These are phyloP conservation scores for Niveomyces coronatus DNA, from an alignment of 2,329 filamentous ascomycete species.

Conservation along the genomic window DNA sequence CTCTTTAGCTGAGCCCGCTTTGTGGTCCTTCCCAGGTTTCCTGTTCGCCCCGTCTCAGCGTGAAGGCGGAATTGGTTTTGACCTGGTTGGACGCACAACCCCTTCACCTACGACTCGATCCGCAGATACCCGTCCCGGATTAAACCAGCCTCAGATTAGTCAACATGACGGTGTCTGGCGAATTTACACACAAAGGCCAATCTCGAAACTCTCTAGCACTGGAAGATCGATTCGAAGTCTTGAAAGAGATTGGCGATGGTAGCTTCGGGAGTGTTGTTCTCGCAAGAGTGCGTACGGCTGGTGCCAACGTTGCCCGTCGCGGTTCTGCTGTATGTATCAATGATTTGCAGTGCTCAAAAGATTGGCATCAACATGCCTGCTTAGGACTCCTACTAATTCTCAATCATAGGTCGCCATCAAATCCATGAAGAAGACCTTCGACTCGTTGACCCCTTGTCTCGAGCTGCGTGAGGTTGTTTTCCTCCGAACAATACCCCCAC, in stretches of 20 bases:
- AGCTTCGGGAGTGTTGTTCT: conserved; percentile 95
- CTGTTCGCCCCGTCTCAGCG: conserved; percentile 1
- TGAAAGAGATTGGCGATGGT: conserved; percentile 98
- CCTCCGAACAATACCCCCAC: conserved; percentile 74
- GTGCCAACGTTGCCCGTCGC: conserved; percentile 76
- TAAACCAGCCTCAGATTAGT: conserved; percentile 11
- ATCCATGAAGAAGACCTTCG: conserved; percentile 99
- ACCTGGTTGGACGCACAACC: conserved; percentile 7
- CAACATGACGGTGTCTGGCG: conserved; percentile 69
- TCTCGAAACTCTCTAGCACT: conserved; percentile 54
- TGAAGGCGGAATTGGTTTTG: conserved; percentile 2
- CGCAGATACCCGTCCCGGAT: conserved; percentile 5
- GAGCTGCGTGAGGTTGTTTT: conserved; percentile 97
- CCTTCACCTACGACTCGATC: not conserved
- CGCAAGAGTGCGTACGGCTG: conserved; percentile 82
- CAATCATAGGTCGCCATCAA: conserved; percentile 81
- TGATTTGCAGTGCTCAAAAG: no score
- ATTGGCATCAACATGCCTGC: no score
- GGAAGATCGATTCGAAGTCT: conserved; percentile 89
- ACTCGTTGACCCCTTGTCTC: conserved; percentile 79
- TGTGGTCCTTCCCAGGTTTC: conserved; percentile 4
- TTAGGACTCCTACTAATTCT: conserved; percentile 6
- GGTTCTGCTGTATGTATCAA: conserved; percentile 81
- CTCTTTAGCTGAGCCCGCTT: conserved; percentile 7
- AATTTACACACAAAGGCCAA: conserved; percentile 59